These are phyloP conservation scores for Fusarium verrucosum DNA, from an alignment of 2,329 filamentous ascomycete genomes.

Conservation along the genomic window DNA sequence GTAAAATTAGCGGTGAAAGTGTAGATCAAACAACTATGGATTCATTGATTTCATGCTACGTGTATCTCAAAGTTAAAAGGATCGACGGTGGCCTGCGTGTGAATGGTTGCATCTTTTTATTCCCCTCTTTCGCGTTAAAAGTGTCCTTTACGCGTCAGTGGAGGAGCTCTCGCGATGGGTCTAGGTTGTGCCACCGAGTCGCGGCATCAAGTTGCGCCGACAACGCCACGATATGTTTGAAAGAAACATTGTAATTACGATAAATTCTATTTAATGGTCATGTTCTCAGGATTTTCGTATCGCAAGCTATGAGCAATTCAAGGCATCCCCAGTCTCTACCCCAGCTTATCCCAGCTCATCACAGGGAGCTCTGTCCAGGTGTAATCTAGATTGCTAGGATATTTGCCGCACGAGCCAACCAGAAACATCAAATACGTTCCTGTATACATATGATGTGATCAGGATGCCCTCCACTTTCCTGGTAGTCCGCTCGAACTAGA, in stretches of 20 bases:
- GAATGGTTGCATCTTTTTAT: neutral
- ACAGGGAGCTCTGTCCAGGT: neutral
- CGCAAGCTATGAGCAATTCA: conserved; percentile 1
- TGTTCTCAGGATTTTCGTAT: neutral
- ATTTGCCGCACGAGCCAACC: neutral
- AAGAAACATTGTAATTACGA: conserved; percentile 1
- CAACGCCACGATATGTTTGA: conserved; percentile 15
- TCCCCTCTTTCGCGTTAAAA: neutral
- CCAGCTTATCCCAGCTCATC: conserved; percentile 29
- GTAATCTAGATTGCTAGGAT: neutral
- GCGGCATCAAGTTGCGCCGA: conserved; percentile 18
- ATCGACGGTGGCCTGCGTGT: conserved; percentile 25
- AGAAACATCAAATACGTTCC: neutral
- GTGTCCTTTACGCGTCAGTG: accelerated
- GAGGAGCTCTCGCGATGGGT: conserved; percentile 7
- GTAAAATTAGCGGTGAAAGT: conserved; percentile 50
- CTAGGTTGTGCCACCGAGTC: conserved; percentile 21
- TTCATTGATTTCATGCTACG: conserved; percentile 48
- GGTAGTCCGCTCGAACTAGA: conserved; percentile 26
- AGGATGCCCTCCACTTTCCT: conserved; percentile 13
- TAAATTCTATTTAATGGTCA: neutral
- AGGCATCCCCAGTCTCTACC: neutral
- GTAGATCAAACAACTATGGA: conserved; percentile 46
- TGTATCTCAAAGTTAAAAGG: conserved; percentile 49
- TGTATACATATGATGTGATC: no score